These are phyloP conservation scores for Fusarium albidum DNA, from an alignment of 2,329 filamentous ascomycete species.

Conservation along the genomic window DNA sequence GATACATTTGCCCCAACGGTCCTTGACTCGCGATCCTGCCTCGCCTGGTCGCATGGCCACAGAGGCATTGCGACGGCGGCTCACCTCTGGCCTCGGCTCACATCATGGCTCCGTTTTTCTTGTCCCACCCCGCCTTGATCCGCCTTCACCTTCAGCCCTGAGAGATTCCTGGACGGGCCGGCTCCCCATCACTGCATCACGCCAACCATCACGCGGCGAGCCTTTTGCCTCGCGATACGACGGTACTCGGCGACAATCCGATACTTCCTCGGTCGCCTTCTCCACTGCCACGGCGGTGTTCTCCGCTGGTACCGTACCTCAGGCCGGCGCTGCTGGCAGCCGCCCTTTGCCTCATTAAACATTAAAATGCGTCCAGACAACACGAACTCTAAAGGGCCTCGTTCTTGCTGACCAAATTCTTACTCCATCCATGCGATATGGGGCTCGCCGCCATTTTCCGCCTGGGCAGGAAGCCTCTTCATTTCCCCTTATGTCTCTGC, in stretches of 20 bases:
- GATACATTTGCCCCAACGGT: slow-evolving; percentile 1
- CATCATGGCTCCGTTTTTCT: slow-evolving; percentile 2
- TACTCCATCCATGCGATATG: neutral
- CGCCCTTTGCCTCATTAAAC: neutral
- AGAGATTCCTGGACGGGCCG: neutral
- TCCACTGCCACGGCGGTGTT: neutral
- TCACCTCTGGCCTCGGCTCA: neutral
- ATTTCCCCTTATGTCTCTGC: neutral
- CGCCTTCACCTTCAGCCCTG: slow-evolving; percentile 3
- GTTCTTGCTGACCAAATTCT: slow-evolving; percentile 10
- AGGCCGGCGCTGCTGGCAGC: slow-evolving; percentile 29
- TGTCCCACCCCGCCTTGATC: neutral
- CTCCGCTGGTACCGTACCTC: neutral
- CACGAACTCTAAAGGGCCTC: neutral
- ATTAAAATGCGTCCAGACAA: neutral
- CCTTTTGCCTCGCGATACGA: slow-evolving; percentile 8
- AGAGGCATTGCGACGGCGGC: slow-evolving; percentile 1
- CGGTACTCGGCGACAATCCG: neutral
- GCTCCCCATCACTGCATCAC: slow-evolving; percentile 7
- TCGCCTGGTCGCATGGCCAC: neutral
- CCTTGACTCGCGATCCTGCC: slow-evolving; percentile 5
- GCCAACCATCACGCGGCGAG: slow-evolving; percentile 4
- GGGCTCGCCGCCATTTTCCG: neutral
- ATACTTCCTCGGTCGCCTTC: neutral
- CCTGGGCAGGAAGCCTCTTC: neutral